Base-by-base conservation (phyloP, 2,329 filamentous ascomycete species). In the Neonectria neomacrospora region DNA sequence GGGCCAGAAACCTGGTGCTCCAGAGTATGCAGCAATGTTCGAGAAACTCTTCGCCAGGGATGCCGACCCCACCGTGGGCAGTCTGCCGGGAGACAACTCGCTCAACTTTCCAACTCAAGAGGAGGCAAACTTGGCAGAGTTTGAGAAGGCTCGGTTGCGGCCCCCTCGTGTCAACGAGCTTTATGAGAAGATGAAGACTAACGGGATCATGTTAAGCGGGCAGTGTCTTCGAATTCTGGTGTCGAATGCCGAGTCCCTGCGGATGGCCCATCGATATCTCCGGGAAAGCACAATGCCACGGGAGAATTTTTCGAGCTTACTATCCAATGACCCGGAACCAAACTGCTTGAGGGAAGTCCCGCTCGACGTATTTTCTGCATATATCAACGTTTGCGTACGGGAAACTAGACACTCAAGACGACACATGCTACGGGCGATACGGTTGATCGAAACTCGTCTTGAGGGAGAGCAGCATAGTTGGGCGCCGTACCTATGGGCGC, bases 1-100 rank as follows among this genome's bases (percentile, higher is more conserved):
- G 23, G 77, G 68, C 14, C 67, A 76, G 60, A 70, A 68, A 28
- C 82, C 83, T 3, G 78, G 77, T 3, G 61, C 71, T 5, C 68
- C 77, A 14, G 83, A 89, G 51, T 90, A 89, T 69, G 79, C 80
- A 8, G 85, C 86, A 60, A 87, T 90, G 85, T 86, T 90, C 65
- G 73, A 82, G 57, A 90, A 89, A 70, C 78, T 90, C 1, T 75
- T 80, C 18, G 70, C 74, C 16, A 71, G 73, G 34, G 73, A 78
- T 48, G 75, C 66, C 14, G 69, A 73, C n/a, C 45, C 67, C 5
- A 52, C 68, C 3, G 65, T 65, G 32, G 68, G 64, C 3, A 63
- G 81, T 14, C 72, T 86, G 2, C 87, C 90, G 6, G 91, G 91
- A 12, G 90, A 92, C 68, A 80, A 80, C 41, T 82, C 87, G 20